Conservation (phyloP, 2,329 filamentous ascomycete species). For the Ceratocystiopsis sp. region DNA sequence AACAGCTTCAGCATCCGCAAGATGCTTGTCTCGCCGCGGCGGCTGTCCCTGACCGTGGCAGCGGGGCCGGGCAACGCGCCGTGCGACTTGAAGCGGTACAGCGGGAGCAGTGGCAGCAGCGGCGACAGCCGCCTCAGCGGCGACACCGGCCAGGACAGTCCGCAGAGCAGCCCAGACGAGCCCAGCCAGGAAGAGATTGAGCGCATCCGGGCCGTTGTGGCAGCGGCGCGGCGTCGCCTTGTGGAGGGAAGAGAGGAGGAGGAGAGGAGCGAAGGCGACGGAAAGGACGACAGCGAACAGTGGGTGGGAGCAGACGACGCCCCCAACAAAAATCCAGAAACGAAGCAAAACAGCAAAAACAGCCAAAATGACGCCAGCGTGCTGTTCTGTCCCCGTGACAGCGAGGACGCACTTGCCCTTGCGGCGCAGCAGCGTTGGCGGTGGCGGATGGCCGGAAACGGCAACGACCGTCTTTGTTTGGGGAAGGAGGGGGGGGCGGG, state of each 20-base stretch:
- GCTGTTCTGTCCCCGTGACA: no score
- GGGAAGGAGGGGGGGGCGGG: no score
- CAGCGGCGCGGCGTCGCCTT: constrained; percentile 2
- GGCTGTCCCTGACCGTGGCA: not conserved
- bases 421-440: no score
- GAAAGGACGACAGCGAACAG: not conserved
- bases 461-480: constrained; percentile 9
- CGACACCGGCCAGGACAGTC: not conserved
- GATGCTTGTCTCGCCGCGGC: constrained; percentile 20
- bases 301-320: not conserved
- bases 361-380: not conserved
- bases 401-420: not conserved
- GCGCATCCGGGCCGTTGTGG: constrained; percentile 31
- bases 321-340: no score
- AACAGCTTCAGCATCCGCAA: constrained; percentile 26
- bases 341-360: not conserved
- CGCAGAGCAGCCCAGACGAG: not conserved
- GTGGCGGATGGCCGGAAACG: constrained; percentile 4
- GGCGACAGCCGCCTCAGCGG: not conserved
- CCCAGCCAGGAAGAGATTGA: constrained; percentile 26
- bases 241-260: not conserved
- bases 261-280: not conserved
- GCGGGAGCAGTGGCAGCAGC: not conserved
- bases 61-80: not conserved
- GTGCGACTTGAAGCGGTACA: not conserved